Evolutionary conservation across 2,329 filamentous ascomycete species (phyloP).

Genomic region (Aureobasidium lini): DNA sequence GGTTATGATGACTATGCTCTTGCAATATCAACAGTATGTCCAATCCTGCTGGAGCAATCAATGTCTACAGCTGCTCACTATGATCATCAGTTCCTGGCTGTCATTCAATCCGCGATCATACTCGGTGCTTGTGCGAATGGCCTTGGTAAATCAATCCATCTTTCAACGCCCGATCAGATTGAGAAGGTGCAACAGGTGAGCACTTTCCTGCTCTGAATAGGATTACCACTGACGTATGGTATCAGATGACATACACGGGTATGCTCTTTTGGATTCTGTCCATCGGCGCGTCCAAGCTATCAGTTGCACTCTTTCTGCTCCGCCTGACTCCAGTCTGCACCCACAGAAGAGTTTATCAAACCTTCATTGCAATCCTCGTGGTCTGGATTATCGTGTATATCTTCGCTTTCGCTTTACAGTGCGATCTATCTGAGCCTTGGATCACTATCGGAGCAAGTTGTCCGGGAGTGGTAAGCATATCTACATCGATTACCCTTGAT

Average conservation of each 20-base stretch:
- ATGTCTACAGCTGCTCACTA: background rate
- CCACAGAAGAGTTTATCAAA: background rate
- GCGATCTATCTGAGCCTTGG: background rate
- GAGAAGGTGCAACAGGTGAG: background rate
- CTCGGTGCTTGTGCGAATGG: background rate
- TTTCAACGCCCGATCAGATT: background rate
- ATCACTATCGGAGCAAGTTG: slow-evolving; percentile 13
- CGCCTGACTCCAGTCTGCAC: background rate
- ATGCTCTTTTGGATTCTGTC: background rate
- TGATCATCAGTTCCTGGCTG: background rate
- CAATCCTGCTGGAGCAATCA: background rate
- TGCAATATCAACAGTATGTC: background rate
- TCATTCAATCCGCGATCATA: background rate
- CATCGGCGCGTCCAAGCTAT: background rate
- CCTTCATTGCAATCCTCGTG: background rate
- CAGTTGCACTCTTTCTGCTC: background rate
- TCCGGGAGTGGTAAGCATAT: slow-evolving; percentile 21
- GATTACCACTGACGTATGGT: background rate
- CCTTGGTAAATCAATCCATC: background rate
- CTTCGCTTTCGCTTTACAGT: background rate
- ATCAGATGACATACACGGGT: background rate
- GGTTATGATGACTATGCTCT: background rate
- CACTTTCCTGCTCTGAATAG: background rate
- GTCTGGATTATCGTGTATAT: background rate
- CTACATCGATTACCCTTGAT: background rate